Base-by-base conservation (phyloP, 116 monocot species). In the Posidonia oceanica region DNA sequence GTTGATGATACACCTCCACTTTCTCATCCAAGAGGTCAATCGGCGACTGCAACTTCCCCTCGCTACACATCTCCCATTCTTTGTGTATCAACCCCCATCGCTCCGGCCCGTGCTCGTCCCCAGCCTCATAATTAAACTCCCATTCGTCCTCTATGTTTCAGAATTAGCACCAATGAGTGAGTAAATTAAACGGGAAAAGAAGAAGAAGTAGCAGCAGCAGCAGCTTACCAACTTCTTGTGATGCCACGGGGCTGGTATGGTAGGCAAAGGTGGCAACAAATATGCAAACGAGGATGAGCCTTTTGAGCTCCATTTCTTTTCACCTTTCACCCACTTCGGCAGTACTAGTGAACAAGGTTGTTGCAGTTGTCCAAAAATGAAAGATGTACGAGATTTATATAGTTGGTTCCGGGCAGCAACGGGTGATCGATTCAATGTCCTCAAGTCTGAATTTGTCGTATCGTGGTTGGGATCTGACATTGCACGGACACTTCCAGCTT, bases 41-140 rank as follows among this genome's bases (percentile, higher is more conserved):
- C 5, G 90, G 87, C 4, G 90, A 91, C 40, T 91, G 90, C 76
- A 71, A 65, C 10, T 36, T 54, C 3, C 87, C 90, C 17, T 44
- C 75, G n/a, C 71, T 64, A 57, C 90, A 91, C 7, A 13, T 40
- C 0, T 66, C 61, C 90, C 90, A 90, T 0, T 84, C 74, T 42
- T 54, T 0, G 17, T 80, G 64, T 3, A 90, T 40, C 29, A 64
- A 37, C 7, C 85, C 81, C 90, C 90, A 90, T 14, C 57, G 56
- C 56, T 76, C 61, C 0, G 90, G 90, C 37, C 90, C 87, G 14
- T 71, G 69, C 17, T 71, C 40, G 63, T 53, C 64, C 3, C 76
- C 86, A 7, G 18, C 16, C 4, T 54, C 7, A n/a, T 90, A 86
- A 76, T 67, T 79, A 63, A 82, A 90, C 69, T 86, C 76, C 14